These are phyloP conservation scores for Neonectria ditissima DNA, from an alignment of 2,329 filamentous ascomycete species.

Conservation along the genomic window DNA sequence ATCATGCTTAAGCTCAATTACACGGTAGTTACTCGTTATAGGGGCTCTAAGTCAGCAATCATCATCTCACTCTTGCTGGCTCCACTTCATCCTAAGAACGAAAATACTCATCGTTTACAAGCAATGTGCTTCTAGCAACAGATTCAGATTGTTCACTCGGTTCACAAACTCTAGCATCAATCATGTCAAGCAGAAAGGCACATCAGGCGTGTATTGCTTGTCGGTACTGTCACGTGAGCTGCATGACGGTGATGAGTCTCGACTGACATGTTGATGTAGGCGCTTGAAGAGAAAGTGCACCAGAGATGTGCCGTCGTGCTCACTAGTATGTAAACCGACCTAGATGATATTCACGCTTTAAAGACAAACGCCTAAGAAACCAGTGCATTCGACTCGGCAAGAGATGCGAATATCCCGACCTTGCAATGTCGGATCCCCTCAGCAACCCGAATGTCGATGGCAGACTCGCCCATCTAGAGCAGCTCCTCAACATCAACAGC, in stretches of 20 bases:
- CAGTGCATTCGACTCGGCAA: slow-evolving; percentile 23
- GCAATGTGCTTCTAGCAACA: too few relatives aligned
- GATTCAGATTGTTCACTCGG: too few relatives aligned
- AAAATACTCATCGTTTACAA: too few relatives aligned
- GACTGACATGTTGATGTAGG: slow-evolving; percentile 9
- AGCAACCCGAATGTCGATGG: not conserved
- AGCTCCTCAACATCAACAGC: not conserved
- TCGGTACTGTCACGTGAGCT: slow-evolving; percentile 10
- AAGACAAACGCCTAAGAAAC: too few relatives aligned
- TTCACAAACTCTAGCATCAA: too few relatives aligned
- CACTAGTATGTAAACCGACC: slow-evolving; percentile 23
- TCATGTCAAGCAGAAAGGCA: slow-evolving; percentile 11
- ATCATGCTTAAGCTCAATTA: too few relatives aligned
- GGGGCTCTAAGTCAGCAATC: too few relatives aligned
- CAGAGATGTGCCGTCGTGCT: slow-evolving; percentile 33
- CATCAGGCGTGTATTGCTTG: slow-evolving; percentile 22
- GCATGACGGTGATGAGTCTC: not conserved
- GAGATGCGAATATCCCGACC: slow-evolving; percentile 12
- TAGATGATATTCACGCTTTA: too few relatives aligned
- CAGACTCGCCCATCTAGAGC: slow-evolving; percentile 1
- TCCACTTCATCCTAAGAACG: too few relatives aligned
- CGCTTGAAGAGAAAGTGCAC: slow-evolving; percentile 37
- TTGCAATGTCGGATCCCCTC: not conserved
- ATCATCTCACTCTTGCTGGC: too few relatives aligned
- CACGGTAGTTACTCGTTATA: too few relatives aligned